Evolutionary conservation across 129 eudicot genomes (phyloP).

Genomic region (Flaveria brownii): DNA sequence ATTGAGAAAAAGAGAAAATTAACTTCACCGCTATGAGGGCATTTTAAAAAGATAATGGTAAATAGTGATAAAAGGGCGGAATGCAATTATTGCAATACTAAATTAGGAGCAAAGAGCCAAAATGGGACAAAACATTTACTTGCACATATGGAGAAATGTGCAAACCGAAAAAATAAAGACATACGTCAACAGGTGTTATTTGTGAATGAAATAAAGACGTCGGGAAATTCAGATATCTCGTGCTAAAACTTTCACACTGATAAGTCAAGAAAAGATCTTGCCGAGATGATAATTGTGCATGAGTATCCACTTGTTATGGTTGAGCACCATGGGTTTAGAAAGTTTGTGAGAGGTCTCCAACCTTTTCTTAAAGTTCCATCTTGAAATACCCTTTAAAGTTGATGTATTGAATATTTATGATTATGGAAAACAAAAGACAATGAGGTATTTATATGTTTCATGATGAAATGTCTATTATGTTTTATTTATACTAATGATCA

Average conservation of each 20-base stretch:
- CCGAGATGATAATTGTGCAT: conserved; percentile 26
- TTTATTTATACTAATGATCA: no score
- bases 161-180: not conserved
- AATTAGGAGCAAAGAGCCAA: not conserved
- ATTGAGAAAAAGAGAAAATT: no score
- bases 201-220: not conserved
- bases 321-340: conserved; percentile 23
- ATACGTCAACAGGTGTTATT: not conserved
- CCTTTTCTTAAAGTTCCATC: conserved; percentile 18
- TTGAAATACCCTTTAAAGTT: not conserved
- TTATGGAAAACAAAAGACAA: no score
- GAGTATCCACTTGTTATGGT: conserved; percentile 33
- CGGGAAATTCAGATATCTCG: conserved; percentile 14
- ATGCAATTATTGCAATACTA: not conserved
- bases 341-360: not conserved
- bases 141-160: not conserved
- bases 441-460: no score
- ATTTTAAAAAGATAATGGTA: not conserved
- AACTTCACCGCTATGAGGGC: not conserved
- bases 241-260: not conserved
- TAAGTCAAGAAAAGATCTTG: not conserved
- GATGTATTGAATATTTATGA: not conserved
- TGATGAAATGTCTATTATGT: no score
- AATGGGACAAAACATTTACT: not conserved
- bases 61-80: not conserved